These are phyloP conservation scores for Earliella scabrosa DNA, from an alignment of 1,284 basidiomycete genomes.

Conservation along the genomic window DNA sequence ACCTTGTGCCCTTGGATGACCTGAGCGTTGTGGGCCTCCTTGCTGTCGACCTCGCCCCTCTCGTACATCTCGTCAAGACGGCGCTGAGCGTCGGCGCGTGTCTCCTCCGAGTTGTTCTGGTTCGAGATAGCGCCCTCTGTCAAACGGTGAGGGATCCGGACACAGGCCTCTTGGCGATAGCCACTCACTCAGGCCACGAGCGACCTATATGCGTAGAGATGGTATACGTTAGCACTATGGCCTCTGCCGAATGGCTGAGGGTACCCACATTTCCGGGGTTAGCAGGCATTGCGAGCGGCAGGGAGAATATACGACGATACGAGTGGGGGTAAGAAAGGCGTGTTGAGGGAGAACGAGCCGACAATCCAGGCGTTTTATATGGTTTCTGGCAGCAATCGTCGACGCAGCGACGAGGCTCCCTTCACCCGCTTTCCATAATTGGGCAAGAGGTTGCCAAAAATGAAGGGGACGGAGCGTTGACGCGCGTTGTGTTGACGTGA, in stretches of 20 bases:
- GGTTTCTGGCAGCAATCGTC: too few relatives aligned
- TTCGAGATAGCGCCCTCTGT: constrained; percentile 45
- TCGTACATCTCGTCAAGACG: constrained; percentile 34
- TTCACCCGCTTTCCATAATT: too few relatives aligned
- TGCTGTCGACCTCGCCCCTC: constrained; percentile 15
- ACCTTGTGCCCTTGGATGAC: constrained; percentile 25
- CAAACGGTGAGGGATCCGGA: background rate
- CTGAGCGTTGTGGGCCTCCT: constrained; percentile 21
- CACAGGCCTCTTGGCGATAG: too few relatives aligned
- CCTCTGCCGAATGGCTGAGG: too few relatives aligned
- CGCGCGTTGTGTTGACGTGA: too few relatives aligned
- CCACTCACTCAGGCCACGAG: constrained; percentile 22
- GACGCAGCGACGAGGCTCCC: too few relatives aligned
- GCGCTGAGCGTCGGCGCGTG: constrained; percentile 43
- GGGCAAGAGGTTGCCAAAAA: too few relatives aligned
- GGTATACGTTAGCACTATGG: too few relatives aligned
- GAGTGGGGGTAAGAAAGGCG: background rate
- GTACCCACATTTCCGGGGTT: constrained; percentile 11
- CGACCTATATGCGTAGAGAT: constrained; percentile 5
- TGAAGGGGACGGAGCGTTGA: too few relatives aligned
- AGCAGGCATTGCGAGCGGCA: background rate
- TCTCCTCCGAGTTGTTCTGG: constrained; percentile 50
- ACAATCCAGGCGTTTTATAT: too few relatives aligned
- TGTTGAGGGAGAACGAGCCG: too few relatives aligned
- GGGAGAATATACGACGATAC: background rate